A percentile compares a stretch with the other conserved stretches of the same genome.
These are phyloP conservation scores for Pseudomonodictys pantanalensis DNA, from an alignment of 495 filamentous ascomycete species.

Conservation along the genomic window DNA sequence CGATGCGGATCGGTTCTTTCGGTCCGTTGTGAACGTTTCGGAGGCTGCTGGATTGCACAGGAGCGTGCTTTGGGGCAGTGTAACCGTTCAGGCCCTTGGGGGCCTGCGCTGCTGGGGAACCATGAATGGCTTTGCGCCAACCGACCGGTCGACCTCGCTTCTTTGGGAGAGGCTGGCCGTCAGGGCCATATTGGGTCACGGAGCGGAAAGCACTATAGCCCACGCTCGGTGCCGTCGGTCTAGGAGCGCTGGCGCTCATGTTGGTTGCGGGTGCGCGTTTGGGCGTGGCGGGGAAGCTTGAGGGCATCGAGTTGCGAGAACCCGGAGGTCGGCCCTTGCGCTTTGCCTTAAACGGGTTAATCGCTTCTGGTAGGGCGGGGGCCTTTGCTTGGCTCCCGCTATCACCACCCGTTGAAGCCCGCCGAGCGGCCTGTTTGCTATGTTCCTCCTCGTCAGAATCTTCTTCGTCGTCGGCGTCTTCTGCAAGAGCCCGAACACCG, in stretches of 20 bases:
- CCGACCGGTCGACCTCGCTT: constrained; percentile 45
- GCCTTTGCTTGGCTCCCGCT: constrained; percentile 1
- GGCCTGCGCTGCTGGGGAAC: constrained; percentile 18
- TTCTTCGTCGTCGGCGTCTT: constrained; percentile 37
- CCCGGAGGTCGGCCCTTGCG: constrained; percentile 26
- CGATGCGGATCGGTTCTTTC: constrained; percentile 10
- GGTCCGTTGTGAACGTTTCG: constrained; percentile 15
- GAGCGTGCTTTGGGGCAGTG: constrained; percentile 5
- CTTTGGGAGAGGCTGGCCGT: constrained; percentile 37
- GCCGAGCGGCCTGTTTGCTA: background rate
- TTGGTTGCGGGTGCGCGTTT: background rate
- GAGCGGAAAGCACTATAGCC: constrained; percentile 38
- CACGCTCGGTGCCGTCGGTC: constrained; percentile 20
- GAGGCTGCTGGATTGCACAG: constrained; percentile 20
- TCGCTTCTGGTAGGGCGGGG: constrained; percentile 12
- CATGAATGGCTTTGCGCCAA: constrained; percentile 43
- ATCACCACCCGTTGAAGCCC: background rate
- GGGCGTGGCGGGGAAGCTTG: background rate
- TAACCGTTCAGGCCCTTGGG: constrained; percentile 3
- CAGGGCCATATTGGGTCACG: constrained; percentile 8
- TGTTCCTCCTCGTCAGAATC: constrained; percentile 27
- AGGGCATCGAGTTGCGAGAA: constrained; percentile 19
- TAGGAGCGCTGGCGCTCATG: constrained; percentile 22
- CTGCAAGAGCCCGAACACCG: constrained; percentile 6
- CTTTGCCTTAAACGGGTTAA: constrained; percentile 24